Base-by-base conservation (phyloP, 257 asterid genomes). In the Nicotiana benthamiana region DNA sequence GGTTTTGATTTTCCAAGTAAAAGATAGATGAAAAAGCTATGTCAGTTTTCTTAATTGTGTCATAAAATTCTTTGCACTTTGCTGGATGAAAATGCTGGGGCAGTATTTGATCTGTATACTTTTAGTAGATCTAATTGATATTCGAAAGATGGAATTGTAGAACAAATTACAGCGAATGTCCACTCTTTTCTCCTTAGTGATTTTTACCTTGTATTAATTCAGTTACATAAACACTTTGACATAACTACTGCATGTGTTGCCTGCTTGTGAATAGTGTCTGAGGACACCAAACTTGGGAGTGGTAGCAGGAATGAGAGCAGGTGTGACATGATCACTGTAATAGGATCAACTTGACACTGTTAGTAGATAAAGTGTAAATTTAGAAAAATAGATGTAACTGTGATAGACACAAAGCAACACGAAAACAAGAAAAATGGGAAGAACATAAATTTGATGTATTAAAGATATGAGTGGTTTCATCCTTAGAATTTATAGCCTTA, bases 211-310 rank as follows among this genome's bases (percentile, higher is more conserved):
- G 77, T 70, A 43, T 22, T 70, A 22, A 43, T 70, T 34, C 36
- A 70, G 36, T 40, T n/a, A 43, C 54, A 20, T 68, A 20, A 70
- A 16, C 27, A 26, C 20, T n/a, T 68, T 36, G 56, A n/a, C 12
- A n/a, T 20, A 36, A 68, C 11, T 40, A 40, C 43, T 40, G 20
- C 77, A 40, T 6, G 77, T 70, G 77, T 26, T 70, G 22, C 77
- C 34, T 43, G 77, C 32, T 70, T 20, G 59, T 70, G 36, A 13
- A 48, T 46, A 46, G 77, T 70, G 13, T 46, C 7, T 4, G 22
- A 26, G n/a, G 77, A 46, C 59, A 46, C 77, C 77, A 22, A n/a
- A 70, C 77, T 20, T 68, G 76, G 56, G 76, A 68, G 76, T 46
- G 76, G 76, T 53, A 68, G 75, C 28, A 4, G 18, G 75, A 67